Evolutionary conservation across 2,329 filamentous ascomycete genomes (phyloP), one percentile per base, ranked within the genome.

Genomic region (Cladosporium sp.): DNA sequence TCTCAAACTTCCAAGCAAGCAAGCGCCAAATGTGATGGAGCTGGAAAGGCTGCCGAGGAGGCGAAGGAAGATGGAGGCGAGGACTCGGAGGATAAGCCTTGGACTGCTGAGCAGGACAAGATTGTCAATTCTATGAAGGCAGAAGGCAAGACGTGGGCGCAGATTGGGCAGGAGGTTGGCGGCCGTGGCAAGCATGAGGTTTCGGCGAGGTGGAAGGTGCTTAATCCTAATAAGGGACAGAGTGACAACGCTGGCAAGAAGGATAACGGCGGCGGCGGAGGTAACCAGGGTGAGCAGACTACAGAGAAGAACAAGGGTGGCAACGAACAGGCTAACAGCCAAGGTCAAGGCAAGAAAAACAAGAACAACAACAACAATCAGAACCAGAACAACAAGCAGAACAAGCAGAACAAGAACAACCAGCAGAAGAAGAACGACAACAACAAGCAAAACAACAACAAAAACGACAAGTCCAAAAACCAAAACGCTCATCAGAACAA

Each of bases 51-150:
- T 3, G 26, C 30, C 18, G 57, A 53, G 3, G 64, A 23, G 4
- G 2, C 36, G 34, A 65, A 65, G 30, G 43, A 39, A 5, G 30
- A 21, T 16, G 30, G 10, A 10, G 53, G 11, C 14, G 60, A 14
- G 2, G 21, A 49, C 1, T 28, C 5, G 13, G 13, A 36, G 32
- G 58, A 62, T 23, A 36, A 30, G 4, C 63, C 43, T 25, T 80
- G 74, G 69, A 79, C 77, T 0, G 57, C 72, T 0, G 77, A 78
- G 46, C 75, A 83, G 60, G 81, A 83, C 56, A 73, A 74, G 3
- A 77, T 74, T 66, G 65, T 83, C 2, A 67, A 79, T 21, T 70
- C 73, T 7, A 63, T 79, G 69, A 79, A 79, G 66, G 69, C 56
- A 1, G 71, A 71, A 3, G 23, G 71, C 32, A 72, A 67, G 2